A percentile compares a stretch with the other conserved stretches of the same genome.
phyloP scores from a whole-genome alignment of 1,284 basidiomycete genomes.

The Ceratobasidium sp. region DNA sequence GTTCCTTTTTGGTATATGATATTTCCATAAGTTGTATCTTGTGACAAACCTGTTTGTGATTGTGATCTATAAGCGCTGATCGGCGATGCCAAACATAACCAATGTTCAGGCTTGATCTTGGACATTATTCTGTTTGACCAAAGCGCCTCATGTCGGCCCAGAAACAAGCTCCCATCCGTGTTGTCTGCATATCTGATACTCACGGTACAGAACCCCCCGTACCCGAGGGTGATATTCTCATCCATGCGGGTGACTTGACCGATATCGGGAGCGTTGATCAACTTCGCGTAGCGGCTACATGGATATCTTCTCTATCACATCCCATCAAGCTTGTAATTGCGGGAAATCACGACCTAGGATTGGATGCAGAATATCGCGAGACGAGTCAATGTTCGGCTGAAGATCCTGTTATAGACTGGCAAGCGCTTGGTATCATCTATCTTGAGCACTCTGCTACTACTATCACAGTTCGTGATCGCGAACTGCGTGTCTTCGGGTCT shows the following conservation, averaged over 20 bases:
- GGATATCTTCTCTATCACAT: constrained; percentile 58
- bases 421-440: constrained; percentile 53
- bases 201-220: constrained; percentile 57
- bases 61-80: too few relatives aligned
- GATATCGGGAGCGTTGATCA: constrained; percentile 58
- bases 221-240: constrained; percentile 63
- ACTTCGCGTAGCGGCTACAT: constrained; percentile 55
- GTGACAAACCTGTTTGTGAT: too few relatives aligned
- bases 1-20: too few relatives aligned
- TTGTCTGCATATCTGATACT: constrained; percentile 63
- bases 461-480: constrained; percentile 55
- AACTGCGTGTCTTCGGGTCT: constrained; percentile 57
- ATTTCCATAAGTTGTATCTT: too few relatives aligned
- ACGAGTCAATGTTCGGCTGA: not conserved
- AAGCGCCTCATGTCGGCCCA: not conserved
- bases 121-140: too few relatives aligned
- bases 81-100: too few relatives aligned
- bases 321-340: constrained; percentile 61
- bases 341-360: constrained; percentile 61
- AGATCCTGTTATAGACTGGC: constrained; percentile 15
- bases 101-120: too few relatives aligned
- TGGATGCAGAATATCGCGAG: constrained; percentile 49
- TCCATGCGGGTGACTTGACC: constrained; percentile 63
- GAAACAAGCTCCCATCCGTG: constrained; percentile 55
- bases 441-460: constrained; percentile 56